Conservation (phyloP, 768 basidiomycete species). For the Boletus reticuloceps region DNA sequence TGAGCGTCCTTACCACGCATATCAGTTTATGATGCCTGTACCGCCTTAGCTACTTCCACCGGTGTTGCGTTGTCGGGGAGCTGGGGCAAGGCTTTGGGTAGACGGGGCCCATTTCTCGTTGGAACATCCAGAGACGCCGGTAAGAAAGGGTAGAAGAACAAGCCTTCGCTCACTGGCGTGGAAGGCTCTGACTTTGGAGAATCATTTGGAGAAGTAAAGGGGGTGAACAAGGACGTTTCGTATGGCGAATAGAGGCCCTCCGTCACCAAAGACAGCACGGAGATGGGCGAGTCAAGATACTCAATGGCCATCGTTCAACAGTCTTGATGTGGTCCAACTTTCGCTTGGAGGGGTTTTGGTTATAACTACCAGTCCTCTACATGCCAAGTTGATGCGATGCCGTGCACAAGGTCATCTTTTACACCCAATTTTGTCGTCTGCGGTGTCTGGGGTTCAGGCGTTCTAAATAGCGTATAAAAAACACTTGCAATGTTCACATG, state of each 20-base stretch:
- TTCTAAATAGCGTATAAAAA: background rate
- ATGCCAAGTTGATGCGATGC: background rate
- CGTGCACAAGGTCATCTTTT: background rate
- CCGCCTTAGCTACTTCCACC: slow-evolving; percentile 21
- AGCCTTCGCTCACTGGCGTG: background rate
- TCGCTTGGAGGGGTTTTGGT: background rate
- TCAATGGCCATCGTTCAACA: slow-evolving; percentile 2
- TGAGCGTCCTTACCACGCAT: background rate
- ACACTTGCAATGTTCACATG: background rate
- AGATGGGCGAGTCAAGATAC: background rate
- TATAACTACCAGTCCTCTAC: background rate
- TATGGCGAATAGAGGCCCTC: slow-evolving; percentile 6
- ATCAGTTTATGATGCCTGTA: background rate
- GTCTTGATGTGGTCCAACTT: background rate
- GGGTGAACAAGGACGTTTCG: slow-evolving; percentile 8
- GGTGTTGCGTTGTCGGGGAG: slow-evolving; percentile 24
- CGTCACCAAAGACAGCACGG: background rate
- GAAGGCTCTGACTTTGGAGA: background rate
- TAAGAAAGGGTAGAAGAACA: slow-evolving; percentile 16
- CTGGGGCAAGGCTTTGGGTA: slow-evolving; percentile 21
- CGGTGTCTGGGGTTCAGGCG: background rate
- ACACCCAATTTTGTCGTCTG: background rate
- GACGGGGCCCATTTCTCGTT: slow-evolving; percentile 19
- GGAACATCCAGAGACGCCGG: slow-evolving; percentile 18
- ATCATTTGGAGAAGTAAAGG: slow-evolving; percentile 3